A percentile compares a stretch with the other conserved stretches of the same genome.
Evolutionary conservation across 148 eudicot genomes (phyloP).

Genomic region (Drosera capensis): DNA sequence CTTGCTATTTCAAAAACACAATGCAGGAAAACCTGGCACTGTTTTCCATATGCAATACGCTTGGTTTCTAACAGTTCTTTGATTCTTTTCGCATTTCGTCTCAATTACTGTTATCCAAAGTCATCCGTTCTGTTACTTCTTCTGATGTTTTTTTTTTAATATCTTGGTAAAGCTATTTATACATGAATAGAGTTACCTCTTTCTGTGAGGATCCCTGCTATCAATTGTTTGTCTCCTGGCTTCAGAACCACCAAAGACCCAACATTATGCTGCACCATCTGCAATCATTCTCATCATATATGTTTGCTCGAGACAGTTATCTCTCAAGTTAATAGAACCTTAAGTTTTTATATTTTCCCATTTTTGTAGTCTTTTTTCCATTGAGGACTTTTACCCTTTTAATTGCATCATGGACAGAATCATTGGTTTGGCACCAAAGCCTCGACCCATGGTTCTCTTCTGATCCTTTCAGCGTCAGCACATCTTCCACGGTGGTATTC

Average conservation of each 20-base stretch:
- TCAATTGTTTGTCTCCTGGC: constrained; percentile 54
- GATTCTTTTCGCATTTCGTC: no score
- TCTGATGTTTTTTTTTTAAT: neutral
- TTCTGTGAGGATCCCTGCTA: constrained; percentile 77
- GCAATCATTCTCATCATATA: constrained; percentile 4
- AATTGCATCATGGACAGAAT: constrained; percentile 57
- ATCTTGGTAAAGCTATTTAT: neutral
- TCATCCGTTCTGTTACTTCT: no score
- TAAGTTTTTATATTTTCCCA: neutral
- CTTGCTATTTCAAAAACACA: no score
- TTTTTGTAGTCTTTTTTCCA: neutral
- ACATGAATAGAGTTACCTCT: constrained; percentile 25
- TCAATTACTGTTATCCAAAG: no score
- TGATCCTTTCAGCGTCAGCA: constrained; percentile 56
- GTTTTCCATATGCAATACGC: neutral
- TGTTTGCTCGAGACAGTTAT: neutral
- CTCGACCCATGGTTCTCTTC: constrained; percentile 54
- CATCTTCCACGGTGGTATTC: constrained; percentile 61
- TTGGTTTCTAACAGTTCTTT: no score
- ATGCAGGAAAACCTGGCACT: neutral
- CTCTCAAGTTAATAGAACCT: neutral
- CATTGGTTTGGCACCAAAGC: constrained; percentile 64
- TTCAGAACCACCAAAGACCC: constrained; percentile 80
- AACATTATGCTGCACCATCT: constrained; percentile 76
- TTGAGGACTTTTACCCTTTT: constrained; percentile 35